phyloP scores from a whole-genome alignment of 331 rosid genomes.

The Saraca asoca region DNA sequence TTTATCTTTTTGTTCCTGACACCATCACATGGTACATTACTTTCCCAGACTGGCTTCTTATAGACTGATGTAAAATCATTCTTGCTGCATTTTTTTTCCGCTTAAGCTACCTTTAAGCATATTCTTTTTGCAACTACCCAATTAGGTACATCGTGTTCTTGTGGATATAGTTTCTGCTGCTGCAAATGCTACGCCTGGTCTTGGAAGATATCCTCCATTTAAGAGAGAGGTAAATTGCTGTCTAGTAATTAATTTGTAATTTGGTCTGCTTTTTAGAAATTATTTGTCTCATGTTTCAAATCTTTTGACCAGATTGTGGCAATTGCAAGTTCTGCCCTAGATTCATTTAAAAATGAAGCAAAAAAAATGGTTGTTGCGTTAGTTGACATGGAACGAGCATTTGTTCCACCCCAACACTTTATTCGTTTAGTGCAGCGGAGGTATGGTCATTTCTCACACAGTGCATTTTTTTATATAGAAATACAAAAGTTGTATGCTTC shows the following conservation, averaged over 20 bases:
- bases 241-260: slow-evolving; percentile 2
- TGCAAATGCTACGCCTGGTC: slow-evolving; percentile 96
- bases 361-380: slow-evolving; percentile 97
- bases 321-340: slow-evolving; percentile 87
- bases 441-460: slow-evolving; percentile 38
- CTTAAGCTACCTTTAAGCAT: slow-evolving; percentile 15
- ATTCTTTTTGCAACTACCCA: slow-evolving; percentile 29
- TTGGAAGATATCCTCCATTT: slow-evolving; percentile 96
- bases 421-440: slow-evolving; percentile 96
- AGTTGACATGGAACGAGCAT: slow-evolving; percentile 98
- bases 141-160: slow-evolving; percentile 89
- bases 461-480: too few species aligned
- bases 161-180: slow-evolving; percentile 89
- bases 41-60: background rate
- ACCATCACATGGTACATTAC: too few species aligned
- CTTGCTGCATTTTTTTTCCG: background rate
- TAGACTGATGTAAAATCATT: background rate
- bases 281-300: slow-evolving; percentile 26
- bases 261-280: slow-evolving; percentile 3
- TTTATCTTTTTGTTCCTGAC: too few species aligned
- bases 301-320: slow-evolving; percentile 62
- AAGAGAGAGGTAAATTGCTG: slow-evolving; percentile 81
- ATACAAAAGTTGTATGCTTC: too few species aligned
- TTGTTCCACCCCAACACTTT: slow-evolving; percentile 97
- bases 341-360: slow-evolving; percentile 80